Base-by-base conservation (phyloP, 1,284 basidiomycete species). In the Takashimella tepidaria region DNA sequence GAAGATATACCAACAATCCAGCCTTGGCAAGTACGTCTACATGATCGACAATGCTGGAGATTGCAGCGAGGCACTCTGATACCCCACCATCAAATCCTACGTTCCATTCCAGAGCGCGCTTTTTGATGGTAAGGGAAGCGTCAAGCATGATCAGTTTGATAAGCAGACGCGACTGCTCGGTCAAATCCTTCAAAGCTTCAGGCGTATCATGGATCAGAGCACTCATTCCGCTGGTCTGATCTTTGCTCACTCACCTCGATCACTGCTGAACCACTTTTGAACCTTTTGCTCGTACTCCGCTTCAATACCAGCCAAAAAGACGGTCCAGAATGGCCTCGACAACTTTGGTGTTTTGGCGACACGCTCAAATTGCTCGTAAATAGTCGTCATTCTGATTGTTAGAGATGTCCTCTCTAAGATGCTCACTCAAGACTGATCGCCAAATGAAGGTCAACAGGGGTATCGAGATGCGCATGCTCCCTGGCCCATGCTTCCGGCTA, bases 381-480 rank as follows among this genome's bases (percentile, higher is more conserved):
- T 37, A 8, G 31, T 37, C 16, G 31, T 37, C 31, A 37, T 37
- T 37, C 31, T 37, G 8, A 37, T 8, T 8, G 31, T 37, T 16
- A 37, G 31, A 8, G 31, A 37, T 8, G 16, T 37, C 31, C 31
- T 16, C 8, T 8, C 31, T 16, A 37, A 37, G 31, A 37, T 37
- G 31, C 16, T n/a, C n/a, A 68, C 68, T 70, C 67, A 6, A 68
- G 61, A 10, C 61, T 63, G 5, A 59, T 60, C 1, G 68, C 64
- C 5, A 68, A 57, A 50, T 70, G 68, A 60, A 68, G 63, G 45
- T 70, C 68, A 11, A 68, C 63, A 13, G 57, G 59, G 3, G 53
- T 57, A 10, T 64, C 68, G 4, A 70, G 54, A 43, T 70, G 63
- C 3, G 60, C 25, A 47, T 68, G 64, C 6, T 61, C 62, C 20